These are phyloP conservation scores for Dinochytrium kinnereticum DNA, from an alignment of 371 early-diverging fungal species.

Conservation along the genomic window DNA sequence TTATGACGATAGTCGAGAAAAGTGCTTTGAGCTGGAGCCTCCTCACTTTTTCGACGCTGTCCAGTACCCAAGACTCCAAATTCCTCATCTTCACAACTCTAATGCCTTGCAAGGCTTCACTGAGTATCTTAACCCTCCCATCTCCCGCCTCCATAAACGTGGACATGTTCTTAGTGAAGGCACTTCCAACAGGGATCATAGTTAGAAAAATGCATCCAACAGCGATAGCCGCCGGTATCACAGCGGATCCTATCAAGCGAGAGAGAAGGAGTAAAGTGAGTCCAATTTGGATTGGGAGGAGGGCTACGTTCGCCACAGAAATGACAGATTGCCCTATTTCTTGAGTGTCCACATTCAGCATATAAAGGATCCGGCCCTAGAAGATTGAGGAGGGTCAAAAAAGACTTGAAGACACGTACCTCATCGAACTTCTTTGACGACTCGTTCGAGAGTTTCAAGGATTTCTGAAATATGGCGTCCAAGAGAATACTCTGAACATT, in stretches of 20 bases:
- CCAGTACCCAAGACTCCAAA: slow-evolving; percentile 18
- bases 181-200: not conserved
- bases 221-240: slow-evolving; percentile 14
- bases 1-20: not conserved
- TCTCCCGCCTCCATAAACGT: slow-evolving; percentile 6
- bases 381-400: not conserved
- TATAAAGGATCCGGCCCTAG: not conserved
- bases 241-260: slow-evolving; percentile 19
- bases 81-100: slow-evolving; percentile 40
- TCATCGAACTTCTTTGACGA: not conserved
- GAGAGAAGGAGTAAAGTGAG: slow-evolving; percentile 19
- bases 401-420: not conserved
- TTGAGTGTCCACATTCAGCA: slow-evolving; percentile 10
- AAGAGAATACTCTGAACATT: slow-evolving; percentile 28
- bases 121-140: slow-evolving; percentile 20
- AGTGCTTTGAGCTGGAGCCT: not conserved
- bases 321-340: not conserved
- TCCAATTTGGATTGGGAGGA: slow-evolving; percentile 15
- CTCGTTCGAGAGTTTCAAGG: not conserved
- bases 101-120: slow-evolving; percentile 35
- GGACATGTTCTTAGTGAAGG: not conserved
- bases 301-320: not conserved
- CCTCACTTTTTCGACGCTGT: not conserved
- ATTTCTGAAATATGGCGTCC: slow-evolving; percentile 32
- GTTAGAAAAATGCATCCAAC: slow-evolving; percentile 4